These are phyloP conservation scores for Eucalyptus sp. DNA, from an alignment of 345 rosid genomes.

Conservation along the genomic window DNA sequence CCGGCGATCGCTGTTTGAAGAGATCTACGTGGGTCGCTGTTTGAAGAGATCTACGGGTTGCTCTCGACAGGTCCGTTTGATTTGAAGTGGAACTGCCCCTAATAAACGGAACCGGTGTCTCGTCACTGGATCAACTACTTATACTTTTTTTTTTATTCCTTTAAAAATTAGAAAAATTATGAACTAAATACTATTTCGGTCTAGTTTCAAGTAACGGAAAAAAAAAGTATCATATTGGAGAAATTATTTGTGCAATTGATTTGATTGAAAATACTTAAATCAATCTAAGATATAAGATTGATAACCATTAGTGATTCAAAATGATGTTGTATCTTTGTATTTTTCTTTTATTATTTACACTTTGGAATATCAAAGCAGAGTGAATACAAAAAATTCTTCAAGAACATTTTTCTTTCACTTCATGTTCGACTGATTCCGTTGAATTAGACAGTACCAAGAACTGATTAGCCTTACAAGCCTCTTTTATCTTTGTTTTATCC, in stretches of 20 bases:
- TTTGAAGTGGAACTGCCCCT: not conserved
- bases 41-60: not conserved
- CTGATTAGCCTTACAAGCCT: rapidly evolving
- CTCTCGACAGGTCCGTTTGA: not conserved
- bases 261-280: too few relatives aligned
- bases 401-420: rapidly evolving
- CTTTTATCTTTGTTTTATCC: not conserved
- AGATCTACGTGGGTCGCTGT: not conserved
- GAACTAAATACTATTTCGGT: too few relatives aligned
- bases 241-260: too few relatives aligned
- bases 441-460: too few relatives aligned
- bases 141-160: too few relatives aligned
- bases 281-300: too few relatives aligned
- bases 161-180: too few relatives aligned
- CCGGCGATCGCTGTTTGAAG: not conserved
- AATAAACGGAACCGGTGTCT: rapidly evolving
- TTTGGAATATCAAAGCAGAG: rapidly evolving
- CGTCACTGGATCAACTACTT: too few relatives aligned
- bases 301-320: too few relatives aligned
- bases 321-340: too few relatives aligned
- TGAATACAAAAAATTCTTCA: too few relatives aligned
- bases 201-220: rapidly evolving
- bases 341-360: too few relatives aligned
- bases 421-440: rapidly evolving
- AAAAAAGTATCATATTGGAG: rapidly evolving